Evolutionary conservation across 2,329 filamentous ascomycete species (phyloP), one percentile per base, ranked within the genome.

Genomic region (Tolypocladium guangdongense): DNA sequence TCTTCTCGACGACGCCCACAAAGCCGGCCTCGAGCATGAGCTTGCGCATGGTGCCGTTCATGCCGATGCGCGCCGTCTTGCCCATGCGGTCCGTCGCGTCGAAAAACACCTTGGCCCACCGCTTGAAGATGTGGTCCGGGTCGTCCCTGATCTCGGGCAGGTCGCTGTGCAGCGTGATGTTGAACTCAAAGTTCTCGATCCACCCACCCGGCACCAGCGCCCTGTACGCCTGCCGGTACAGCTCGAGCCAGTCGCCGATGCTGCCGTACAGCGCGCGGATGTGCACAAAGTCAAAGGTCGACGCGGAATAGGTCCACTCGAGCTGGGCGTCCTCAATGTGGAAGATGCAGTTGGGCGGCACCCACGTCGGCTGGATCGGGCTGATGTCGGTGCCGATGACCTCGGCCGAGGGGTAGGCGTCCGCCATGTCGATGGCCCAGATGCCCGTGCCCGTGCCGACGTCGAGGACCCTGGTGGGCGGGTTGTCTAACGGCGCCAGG

Each of bases 221-320:
- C 52, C 72, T 71, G 61, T 68, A 80, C 2, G 76, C 67, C 54
- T 78, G 74, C 43, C 68, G 64, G 54, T 83, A 74, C 5, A 84
- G 63, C 12, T 73, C 68, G 37, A 73, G 71, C 66, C 81, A 84
- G 58, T 83, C 80, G 3, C 70, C 66, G 53, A 84, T 76, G 53
- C 75, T 75, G 27, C 82, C 82, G 4, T 75, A 69, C 57, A 85
- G 69, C 59, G 78, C 72, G 33, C 78, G 76, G 8, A 78, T 76
- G 62, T 85, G 83, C 52, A 86, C 76, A 58, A 77, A 80, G 65
- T 85, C 81, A 60, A 82, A 80, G 33, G 71, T 65, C 53, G 59
- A 55, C 7, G 52, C 49, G 35, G 53, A 49, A 39, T 63, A 67
- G 1, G 63, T 67, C 65, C 65, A 67, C 27, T 59, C 60, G 32